Percentiles rank a stretch among this genome's conserved stretches.
Conservation (phyloP, 2,329 filamentous ascomycete genomes). For the Akanthomyces dipterigenus region DNA sequence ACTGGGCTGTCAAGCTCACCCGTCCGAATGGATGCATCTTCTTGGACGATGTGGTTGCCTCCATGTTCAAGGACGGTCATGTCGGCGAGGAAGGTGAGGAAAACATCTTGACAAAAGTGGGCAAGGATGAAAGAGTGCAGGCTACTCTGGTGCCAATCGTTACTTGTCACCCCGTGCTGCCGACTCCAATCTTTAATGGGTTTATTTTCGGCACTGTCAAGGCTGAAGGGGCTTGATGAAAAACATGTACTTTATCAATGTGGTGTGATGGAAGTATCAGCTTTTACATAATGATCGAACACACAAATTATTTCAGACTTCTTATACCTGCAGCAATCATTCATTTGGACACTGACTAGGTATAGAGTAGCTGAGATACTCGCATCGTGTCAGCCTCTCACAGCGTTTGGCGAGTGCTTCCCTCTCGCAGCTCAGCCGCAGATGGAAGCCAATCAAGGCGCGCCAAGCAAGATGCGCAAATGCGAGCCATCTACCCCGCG, state of each 20-base stretch:
- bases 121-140: slow-evolving; percentile 19
- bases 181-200: slow-evolving; percentile 11
- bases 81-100: slow-evolving; percentile 9
- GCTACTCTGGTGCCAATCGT: slow-evolving; percentile 20
- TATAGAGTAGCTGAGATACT: background rate
- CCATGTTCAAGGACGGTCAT: slow-evolving; percentile 31
- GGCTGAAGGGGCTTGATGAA: background rate
- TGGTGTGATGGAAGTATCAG: no score
- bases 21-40: slow-evolving; percentile 32
- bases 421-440: background rate
- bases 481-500: background rate
- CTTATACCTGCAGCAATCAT: no score
- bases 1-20: slow-evolving; percentile 33
- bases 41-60: slow-evolving; percentile 43
- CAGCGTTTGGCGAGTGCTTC: background rate
- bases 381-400: background rate
- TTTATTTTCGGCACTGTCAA: slow-evolving; percentile 6
- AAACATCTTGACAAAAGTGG: slow-evolving; percentile 18
- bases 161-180: slow-evolving; percentile 12
- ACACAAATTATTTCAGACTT: no score
- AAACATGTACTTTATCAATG: no score
- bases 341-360: no score
- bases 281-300: no score
- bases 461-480: background rate
- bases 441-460: background rate